phyloP scores from a whole-genome alignment of 805 yeast species.

The Candida sanyiensis region DNA sequence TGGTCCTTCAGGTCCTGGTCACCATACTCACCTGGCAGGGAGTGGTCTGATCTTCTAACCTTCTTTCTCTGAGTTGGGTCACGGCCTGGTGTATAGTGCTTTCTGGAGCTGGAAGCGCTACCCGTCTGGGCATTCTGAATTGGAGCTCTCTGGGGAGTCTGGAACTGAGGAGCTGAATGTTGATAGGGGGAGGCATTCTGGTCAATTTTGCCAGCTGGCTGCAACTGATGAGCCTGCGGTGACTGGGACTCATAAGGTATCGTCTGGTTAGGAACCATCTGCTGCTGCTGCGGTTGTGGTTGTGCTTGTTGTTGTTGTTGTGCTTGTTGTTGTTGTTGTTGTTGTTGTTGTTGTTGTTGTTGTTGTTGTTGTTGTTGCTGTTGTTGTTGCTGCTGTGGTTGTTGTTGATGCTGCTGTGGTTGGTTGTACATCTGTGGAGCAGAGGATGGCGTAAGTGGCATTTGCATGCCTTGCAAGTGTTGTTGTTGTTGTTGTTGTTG shows the following conservation, averaged over 20 bases:
- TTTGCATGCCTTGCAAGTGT: conserved; percentile 9
- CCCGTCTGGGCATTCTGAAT: conserved; percentile 12
- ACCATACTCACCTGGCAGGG: conserved; percentile 28
- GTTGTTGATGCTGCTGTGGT: too few relatives aligned
- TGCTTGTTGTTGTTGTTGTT: too few relatives aligned
- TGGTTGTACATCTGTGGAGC: conserved; percentile 12
- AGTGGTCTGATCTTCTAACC: conserved; percentile 24
- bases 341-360: too few relatives aligned
- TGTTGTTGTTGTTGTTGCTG: too few relatives aligned
- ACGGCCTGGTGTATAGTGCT: conserved; percentile 15
- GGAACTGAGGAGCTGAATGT: conserved; percentile 14
- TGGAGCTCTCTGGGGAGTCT: conserved; percentile 23
- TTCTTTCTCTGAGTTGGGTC: conserved; percentile 21
- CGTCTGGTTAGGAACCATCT: conserved; percentile 5
- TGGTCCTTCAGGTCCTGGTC: conserved; percentile 33
- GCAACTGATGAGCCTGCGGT: conserved; percentile 3
- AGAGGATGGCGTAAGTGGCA: conserved; percentile 10
- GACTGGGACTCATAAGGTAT: conserved; percentile 8
- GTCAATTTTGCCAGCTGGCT: conserved; percentile 9
- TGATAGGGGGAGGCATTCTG: background rate
- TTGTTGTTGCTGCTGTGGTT: too few relatives aligned
- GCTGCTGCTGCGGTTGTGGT: conserved; percentile 15
- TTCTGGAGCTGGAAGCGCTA: conserved; percentile 6
- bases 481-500: conserved; percentile 11
- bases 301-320: too few relatives aligned